Evolutionary conservation across 495 filamentous ascomycete species (phyloP), one percentile per base, ranked within the genome.

Genomic region (Filosporella fistucella): DNA sequence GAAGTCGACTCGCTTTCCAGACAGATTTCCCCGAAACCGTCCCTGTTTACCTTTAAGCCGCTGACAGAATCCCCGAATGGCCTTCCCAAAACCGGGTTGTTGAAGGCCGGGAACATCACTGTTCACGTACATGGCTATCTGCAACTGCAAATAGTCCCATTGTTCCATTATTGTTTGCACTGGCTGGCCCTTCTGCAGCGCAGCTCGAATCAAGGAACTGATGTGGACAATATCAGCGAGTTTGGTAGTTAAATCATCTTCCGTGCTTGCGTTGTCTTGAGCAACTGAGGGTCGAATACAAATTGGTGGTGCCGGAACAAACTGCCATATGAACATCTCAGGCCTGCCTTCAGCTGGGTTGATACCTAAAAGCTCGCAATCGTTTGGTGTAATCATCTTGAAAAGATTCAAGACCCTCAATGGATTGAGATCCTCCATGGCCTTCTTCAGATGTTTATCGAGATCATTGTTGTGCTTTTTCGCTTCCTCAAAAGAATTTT

Each of bases 251-350:
- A 98, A 75, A 62, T 98, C 93, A 59, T 98, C 94, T 66, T 97
- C 94, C 18, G 88, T 98, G 45, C 85, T 95, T 1, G 89, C 88
- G 24, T 74, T 80, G 47, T 96, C 93, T 61, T 97, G 91, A 28
- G 82, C 80, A 6, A 97, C 94, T 0, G 90, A 95, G 4, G 93
- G 93, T 37, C 93, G 78, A 57, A 98, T 95, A 56, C 87, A 91
- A 22, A 96, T 84, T 0, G 93, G 93, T 1, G 93, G 89, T 2
- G 90, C 91, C 1, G 93, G 93, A 20, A 98, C 75, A 62, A 89
- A 96, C 63, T 95, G 89, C 93, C 93, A 98, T 16, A 98, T 75
- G 64, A 96, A 95, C 86, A 95, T 95, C 57, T 98, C 93, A 1
- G 93, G 93, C 37, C 91, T 76, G 1, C 89, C 90, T 55, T 94